Conservation (phyloP, 148 eudicot species). For the Cornus suecica region DNA sequence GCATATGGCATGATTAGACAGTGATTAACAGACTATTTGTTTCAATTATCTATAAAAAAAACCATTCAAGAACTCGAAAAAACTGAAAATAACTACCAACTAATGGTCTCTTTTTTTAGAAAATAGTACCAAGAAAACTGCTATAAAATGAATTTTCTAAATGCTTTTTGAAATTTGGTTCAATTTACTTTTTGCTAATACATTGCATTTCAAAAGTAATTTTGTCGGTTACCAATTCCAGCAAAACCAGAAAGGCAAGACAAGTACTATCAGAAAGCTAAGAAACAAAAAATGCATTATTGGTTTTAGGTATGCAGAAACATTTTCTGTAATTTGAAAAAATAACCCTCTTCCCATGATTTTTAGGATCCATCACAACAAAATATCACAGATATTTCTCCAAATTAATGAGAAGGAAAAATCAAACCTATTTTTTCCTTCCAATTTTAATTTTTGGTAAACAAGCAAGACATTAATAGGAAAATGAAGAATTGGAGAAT, state of each 20-base stretch:
- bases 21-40: background rate
- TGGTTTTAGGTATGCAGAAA: background rate
- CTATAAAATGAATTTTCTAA: no score
- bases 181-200: background rate
- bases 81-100: no score
- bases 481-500: no score
- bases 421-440: conserved; percentile 1
- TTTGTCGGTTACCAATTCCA: no score
- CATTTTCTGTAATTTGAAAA: background rate
- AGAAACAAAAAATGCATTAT: background rate
- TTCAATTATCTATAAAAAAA: no score
- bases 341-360: background rate
- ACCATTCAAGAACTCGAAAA: no score
- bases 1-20: background rate
- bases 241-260: background rate
- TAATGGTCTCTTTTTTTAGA: no score
- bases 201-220: background rate
- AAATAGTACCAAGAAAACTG: no score
- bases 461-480: no score
- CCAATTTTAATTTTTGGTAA: no score
- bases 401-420: background rate
- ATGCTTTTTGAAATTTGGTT: no score
- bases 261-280: background rate
- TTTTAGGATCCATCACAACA: background rate
- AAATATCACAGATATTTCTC: background rate